Base-by-base conservation (phyloP, 2,329 filamentous ascomycete species). In the Aureobasidium sp. region DNA sequence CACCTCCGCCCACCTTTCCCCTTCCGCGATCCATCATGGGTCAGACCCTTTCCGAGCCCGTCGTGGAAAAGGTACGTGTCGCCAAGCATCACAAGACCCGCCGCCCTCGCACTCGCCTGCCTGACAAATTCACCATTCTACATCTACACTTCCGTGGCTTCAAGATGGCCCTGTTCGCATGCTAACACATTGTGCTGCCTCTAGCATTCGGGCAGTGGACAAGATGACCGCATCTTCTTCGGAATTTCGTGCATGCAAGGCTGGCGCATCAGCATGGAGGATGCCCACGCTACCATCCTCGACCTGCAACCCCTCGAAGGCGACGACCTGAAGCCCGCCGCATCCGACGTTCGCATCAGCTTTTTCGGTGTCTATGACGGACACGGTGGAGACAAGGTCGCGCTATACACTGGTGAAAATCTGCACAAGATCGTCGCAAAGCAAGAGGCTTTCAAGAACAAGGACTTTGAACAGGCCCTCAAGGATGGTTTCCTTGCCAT, bases 181-280 rank as follows among this genome's bases (percentile, higher is more conserved):
- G 38, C 52, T 55, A 47, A 54, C 40, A 45, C 27, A 34, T 25
- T 10, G 11, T 52, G n/a, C 24, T 22, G 49, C 56, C 39, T 49
- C 50, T 65, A 97, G 93, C 79, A 84, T 74, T 98, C 93, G 66
- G 84, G 86, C 70, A 84, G 84, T 68, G 90, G 90, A 73, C 84
- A 89, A 75, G 90, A 97, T 87, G 90, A 95, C 61, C 85, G 88
- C 68, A 83, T 95, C 68, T 74, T 93, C 68, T 98, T 88, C 72
- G 93, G 93, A 68, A 84, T 97, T 61, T 98, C 93, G 61, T 90
- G 90, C 73, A 98, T 98, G 93, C 93, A 98, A 74, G 93, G 93
- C 77, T 98, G 93, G 93, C 87, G 93, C 75, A 97, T 98, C 75
- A 95, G 88, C 77, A 98, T 98, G 93, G 93, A 98, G 72, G 93